These are phyloP conservation scores for Madurella fahalii DNA, from an alignment of 2,329 filamentous ascomycete genomes.

Conservation along the genomic window DNA sequence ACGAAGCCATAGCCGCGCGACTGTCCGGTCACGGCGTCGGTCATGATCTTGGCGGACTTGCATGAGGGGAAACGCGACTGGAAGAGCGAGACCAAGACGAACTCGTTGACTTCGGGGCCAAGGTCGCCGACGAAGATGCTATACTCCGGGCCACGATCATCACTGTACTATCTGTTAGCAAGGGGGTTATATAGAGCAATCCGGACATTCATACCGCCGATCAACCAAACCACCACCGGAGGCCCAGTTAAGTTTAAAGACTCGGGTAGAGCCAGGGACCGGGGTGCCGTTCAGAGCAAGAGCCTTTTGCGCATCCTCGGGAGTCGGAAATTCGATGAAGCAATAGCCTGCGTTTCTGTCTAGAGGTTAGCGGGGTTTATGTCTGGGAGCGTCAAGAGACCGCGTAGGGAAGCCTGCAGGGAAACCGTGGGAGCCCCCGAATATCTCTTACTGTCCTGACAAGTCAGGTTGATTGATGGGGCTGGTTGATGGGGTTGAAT, in stretches of 20 bases:
- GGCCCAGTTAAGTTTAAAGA: constrained; percentile 99
- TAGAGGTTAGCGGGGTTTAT: constrained; percentile 18
- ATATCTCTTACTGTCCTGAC: too few species aligned
- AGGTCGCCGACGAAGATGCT: constrained; percentile 98
- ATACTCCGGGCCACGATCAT: constrained; percentile 93
- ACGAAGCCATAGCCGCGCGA: constrained; percentile 98
- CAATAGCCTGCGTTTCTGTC: constrained; percentile 95
- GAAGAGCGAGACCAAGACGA: constrained; percentile 94
- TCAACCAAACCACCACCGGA: constrained; percentile 94
- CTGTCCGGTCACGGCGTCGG: constrained; percentile 94
- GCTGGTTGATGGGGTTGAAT: too few species aligned
- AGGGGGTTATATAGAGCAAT: constrained; percentile 14
- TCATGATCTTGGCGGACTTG: constrained; percentile 99
- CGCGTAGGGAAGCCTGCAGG: background rate
- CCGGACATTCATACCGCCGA: constrained; percentile 60
- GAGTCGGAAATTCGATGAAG: constrained; percentile 86
- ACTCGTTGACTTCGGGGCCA: constrained; percentile 97
- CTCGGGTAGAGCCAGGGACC: constrained; percentile 89
- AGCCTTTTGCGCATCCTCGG: constrained; percentile 86
- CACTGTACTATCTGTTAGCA: constrained; percentile 49
- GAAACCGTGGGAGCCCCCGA: background rate
- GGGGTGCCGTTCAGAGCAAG: constrained; percentile 81
- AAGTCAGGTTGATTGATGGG: too few species aligned
- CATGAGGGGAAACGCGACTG: constrained; percentile 93
- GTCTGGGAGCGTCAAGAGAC: background rate